Evolutionary conservation across 176 grass and related monocot species (phyloP), one percentile per base, ranked within the genome.

Genomic region (Aegilops longissima): DNA sequence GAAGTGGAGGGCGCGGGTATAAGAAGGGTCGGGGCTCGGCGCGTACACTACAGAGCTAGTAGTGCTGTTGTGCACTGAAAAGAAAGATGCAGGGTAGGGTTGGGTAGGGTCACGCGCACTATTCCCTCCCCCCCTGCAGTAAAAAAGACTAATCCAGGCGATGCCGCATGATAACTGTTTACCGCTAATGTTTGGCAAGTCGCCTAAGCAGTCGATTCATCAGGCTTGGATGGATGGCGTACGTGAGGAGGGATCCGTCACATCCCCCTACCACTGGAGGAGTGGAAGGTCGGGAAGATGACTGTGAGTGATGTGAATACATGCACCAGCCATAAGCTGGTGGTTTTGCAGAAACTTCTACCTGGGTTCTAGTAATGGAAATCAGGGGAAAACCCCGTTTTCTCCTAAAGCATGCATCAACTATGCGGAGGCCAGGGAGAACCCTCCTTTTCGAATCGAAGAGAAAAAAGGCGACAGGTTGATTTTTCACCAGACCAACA

Each of bases 91-190:
- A 76, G 73, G 24, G 49, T 17, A 17, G 51, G 54, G 49, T 17
- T 17, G 51, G 54, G 85, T 61, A 76, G 90, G 85, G 66, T 67
- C 70, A 64, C 24, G 6, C 73, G 42, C 45, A 71, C 80, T 23
- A 17, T 42, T 79, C 65, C 11, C 44, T 47, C n/a, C 25, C 45
- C 76, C 9, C 27, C 30, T 86, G 34, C 13, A 34, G 64, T 77
- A 80, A 66, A 80, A 84, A 88, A 86, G 86, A 81, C 81, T 81
- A 68, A 80, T 84, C 61, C 51, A 54, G 16, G 5, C 51, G 16
- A 64, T 52, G 71, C 21, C 80, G 36, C 66, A 70, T 36, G 63
- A 18, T 58, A 56, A 84, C 77, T 2, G 38, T 7, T 82, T 18
- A 54, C 5, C 51, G 0, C n/a, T 33, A 42, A 56, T 73, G 58